These are phyloP conservation scores for Amphicarpaea edgeworthii DNA, from an alignment of 306 rosid genomes.

Conservation along the genomic window DNA sequence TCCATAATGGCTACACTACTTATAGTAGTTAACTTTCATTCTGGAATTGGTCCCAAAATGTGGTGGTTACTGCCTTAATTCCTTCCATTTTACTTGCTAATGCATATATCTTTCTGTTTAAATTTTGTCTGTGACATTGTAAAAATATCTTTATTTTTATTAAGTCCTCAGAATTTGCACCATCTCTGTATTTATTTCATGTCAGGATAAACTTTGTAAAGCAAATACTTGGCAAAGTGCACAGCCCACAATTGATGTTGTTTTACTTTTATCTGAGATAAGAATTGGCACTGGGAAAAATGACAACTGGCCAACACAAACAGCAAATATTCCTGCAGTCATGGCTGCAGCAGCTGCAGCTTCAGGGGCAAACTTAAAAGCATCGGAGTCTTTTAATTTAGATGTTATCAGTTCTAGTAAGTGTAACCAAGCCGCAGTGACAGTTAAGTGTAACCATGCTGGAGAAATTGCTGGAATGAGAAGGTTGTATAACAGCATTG, in stretches of 20 bases:
- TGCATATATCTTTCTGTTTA: slow-evolving; percentile 23
- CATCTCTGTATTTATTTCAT: slow-evolving; percentile 37
- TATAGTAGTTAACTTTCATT: slow-evolving; percentile 20
- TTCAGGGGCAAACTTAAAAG: slow-evolving; percentile 90
- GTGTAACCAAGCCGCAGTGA: slow-evolving; percentile 90
- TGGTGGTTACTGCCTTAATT: slow-evolving; percentile 24
- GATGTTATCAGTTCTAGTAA: slow-evolving; percentile 97
- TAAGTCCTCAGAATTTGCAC: slow-evolving; percentile 32
- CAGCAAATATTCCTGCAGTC: slow-evolving; percentile 94
- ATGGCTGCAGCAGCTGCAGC: slow-evolving; percentile 99
- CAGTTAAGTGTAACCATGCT: slow-evolving; percentile 95
- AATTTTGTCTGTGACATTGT: slow-evolving; percentile 4
- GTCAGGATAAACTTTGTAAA: slow-evolving; percentile 93
- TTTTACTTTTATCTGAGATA: slow-evolving; percentile 92
- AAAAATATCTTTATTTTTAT: slow-evolving; percentile 9
- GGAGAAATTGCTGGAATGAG: slow-evolving; percentile 99
- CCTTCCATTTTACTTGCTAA: slow-evolving; percentile 33
- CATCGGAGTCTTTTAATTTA: slow-evolving; percentile 87
- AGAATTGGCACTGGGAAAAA: slow-evolving; percentile 90
- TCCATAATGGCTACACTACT: slow-evolving; percentile 10
- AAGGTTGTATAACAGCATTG: slow-evolving; percentile 94
- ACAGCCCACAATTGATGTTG: slow-evolving; percentile 91
- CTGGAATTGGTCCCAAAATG: slow-evolving; percentile 12
- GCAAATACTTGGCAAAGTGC: slow-evolving; percentile 96
- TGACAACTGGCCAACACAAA: slow-evolving; percentile 83